Evolutionary conservation across 2,329 filamentous ascomycete genomes (phyloP).

Genomic region (Myriosclerotinia curreyana): DNA sequence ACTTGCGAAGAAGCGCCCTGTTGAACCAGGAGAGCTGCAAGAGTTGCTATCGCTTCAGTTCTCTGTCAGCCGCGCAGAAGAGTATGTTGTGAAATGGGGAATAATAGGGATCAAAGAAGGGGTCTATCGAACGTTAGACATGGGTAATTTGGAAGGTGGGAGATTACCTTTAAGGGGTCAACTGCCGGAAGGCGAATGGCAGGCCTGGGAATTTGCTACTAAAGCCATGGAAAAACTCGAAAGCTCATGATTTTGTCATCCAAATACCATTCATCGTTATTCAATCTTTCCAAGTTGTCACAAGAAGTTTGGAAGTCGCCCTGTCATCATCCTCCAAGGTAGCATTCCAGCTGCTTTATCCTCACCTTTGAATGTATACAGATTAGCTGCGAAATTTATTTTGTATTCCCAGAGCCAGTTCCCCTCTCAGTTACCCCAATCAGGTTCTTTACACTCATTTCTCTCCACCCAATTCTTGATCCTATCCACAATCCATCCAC

Average conservation of each 20-base stretch:
- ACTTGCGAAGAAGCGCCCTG: constrained; percentile 42
- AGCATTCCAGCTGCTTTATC: too few species aligned
- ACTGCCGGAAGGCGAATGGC: constrained; percentile 52
- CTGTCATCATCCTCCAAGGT: neutral
- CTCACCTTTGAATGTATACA: too few species aligned
- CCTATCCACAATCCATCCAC: constrained; percentile 27
- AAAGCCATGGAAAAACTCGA: neutral
- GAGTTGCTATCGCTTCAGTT: constrained; percentile 53
- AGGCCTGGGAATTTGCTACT: constrained; percentile 15
- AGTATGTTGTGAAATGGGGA: constrained; percentile 56
- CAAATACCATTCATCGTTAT: neutral
- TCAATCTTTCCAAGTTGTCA: neutral
- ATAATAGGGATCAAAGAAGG: constrained; percentile 59
- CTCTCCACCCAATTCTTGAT: constrained; percentile 25
- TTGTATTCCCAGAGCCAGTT: neutral
- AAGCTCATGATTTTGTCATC: neutral
- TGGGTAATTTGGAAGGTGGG: constrained; percentile 56
- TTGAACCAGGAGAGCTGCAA: constrained; percentile 43
- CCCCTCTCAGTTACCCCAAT: neutral
- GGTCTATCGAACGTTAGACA: constrained; percentile 51
- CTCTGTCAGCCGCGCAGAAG: constrained; percentile 57
- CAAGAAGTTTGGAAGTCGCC: neutral
- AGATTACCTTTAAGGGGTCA: constrained; percentile 56
- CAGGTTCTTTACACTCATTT: constrained; percentile 22
- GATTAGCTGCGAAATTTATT: neutral